Evolutionary conservation across 2,329 filamentous ascomycete genomes (phyloP).

Genomic region (Trichoderma guizhouense): DNA sequence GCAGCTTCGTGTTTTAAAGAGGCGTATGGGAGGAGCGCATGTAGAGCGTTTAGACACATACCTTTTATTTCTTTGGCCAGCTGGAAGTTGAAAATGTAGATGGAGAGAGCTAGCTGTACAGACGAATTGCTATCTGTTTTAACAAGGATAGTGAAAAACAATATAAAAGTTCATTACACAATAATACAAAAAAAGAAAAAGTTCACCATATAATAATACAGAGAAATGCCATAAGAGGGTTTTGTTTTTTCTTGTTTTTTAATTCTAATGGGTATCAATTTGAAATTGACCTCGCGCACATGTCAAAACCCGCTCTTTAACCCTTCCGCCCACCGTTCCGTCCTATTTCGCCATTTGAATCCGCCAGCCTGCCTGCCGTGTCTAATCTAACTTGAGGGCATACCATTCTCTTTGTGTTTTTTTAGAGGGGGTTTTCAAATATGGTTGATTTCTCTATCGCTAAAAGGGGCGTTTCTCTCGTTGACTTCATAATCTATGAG

Average conservation of each 20-base stretch:
- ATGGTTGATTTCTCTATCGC: neutral
- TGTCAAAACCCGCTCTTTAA: neutral
- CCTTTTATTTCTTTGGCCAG: neutral
- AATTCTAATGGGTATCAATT: conserved; percentile 20
- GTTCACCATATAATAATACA: neutral
- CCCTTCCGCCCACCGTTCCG: neutral
- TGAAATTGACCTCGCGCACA: conserved; percentile 5
- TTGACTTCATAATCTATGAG: neutral
- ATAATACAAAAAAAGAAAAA: neutral
- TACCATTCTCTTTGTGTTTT: neutral
- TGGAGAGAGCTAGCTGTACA: neutral
- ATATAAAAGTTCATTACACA: neutral
- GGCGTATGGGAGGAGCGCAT: conserved; percentile 11
- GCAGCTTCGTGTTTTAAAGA: conserved; percentile 1
- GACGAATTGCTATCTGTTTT: neutral
- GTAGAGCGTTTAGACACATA: conserved; percentile 3
- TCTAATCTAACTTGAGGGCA: neutral
- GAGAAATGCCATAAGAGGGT: neutral
- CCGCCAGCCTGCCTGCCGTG: neutral
- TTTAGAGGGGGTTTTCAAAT: neutral
- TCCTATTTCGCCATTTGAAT: conserved; percentile 1
- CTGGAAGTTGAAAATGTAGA: neutral
- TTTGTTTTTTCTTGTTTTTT: neutral
- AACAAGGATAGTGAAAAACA: neutral
- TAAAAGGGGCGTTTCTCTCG: neutral